Evolutionary conservation across 164 flowering plant species (phyloP), one percentile per base, ranked within the genome.

Genomic region (Vitis riparia): DNA sequence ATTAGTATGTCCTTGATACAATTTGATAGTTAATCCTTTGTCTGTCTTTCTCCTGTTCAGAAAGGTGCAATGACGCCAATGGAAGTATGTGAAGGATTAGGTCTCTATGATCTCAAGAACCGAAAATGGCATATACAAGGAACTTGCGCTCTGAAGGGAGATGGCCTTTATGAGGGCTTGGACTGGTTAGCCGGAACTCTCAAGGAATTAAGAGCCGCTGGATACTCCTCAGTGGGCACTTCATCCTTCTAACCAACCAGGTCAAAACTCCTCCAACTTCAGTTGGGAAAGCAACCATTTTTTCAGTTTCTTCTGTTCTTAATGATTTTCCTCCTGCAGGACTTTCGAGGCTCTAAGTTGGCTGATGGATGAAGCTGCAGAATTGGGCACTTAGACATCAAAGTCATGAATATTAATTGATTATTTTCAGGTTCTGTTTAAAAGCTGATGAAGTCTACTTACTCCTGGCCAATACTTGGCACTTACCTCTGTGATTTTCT

Each of bases 81-180:
- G 93, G 99, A 95, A 80, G 98, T 95, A 16, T 91, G 95, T 65
- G 89, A 95, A 83, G 98, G 97, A 44, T 76, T 95, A 13, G 98
- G 99, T 55, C 91, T 95, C n/a, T 81, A 73, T 73, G 97, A 88
- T 72, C 87, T 95, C 55, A 93, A 89, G 84, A 86, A 93, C 83
- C 79, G 97, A 69, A 91, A 85, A 82, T 95, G 99, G 99, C 99
- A 95, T 59, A 90, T 95, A 55, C 98, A 95, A 78, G 98, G 97
- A 61, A 88, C 98, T 69, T 93, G 98, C 73, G 99, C 99, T 9
- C 84, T 93, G 10, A 84, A 63, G 69, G 99, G 98, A 65, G 99
- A 95, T 76, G 99, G 99, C 17, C 92, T 93, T 56, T 93, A 95
- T 23, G 99, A 95, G 78, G 99, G 99, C 19, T 82, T 95, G 82